Evolutionary conservation across 2,329 filamentous ascomycete genomes (phyloP), one percentile per base, ranked within the genome.

Genomic region (Colletotrichum gloeosporioides): DNA sequence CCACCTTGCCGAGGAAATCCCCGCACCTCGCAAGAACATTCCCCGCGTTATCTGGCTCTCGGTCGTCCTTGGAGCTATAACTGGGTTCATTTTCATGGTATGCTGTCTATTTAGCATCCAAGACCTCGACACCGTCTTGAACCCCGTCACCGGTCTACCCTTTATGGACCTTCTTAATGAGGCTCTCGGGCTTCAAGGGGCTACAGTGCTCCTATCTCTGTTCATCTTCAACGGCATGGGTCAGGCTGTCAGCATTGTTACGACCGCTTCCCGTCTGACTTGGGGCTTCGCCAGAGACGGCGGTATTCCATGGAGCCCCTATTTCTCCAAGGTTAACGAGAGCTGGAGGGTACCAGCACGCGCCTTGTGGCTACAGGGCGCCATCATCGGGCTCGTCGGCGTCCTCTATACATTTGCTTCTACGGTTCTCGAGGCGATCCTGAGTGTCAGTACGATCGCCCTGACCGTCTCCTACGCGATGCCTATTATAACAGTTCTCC

Each of bases 1-100:
- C 49, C 90, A 92, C 79, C 87, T 92, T 84, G 87, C 90, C 2
- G 90, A 92, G 77, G 90, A 91, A 78, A 89, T 91, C 2, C 89
- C 90, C 2, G 82, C 85, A 5, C 89, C 90, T 2, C 82, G 89
- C 32, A 86, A 83, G 44, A 90, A 89, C 70, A 88, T 87, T 0
- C 90, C 90, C 0, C 84, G 84, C 16, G 86, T 88, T 4, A 90
- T 91, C 77, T 90, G 87, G 83, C 84, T 91, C 25, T 87, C 89
- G 0, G 88, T 91, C 1, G 75, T 87, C 1, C 85, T 85, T n/a
- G 86, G 88, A 39, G 87, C 88, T n/a, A 64, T 87, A 29, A 88
- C 87, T 0, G 89, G 89, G 4, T 86, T 89, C 71, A 81, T 90
- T 61, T 90, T 90, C 80, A 89, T 90, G 87, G 80, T 90, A 2